Evolutionary conservation across 176 grass and related monocot species (phyloP), one percentile per base, ranked within the genome.

Genomic region (Tillandsia leiboldiana): DNA sequence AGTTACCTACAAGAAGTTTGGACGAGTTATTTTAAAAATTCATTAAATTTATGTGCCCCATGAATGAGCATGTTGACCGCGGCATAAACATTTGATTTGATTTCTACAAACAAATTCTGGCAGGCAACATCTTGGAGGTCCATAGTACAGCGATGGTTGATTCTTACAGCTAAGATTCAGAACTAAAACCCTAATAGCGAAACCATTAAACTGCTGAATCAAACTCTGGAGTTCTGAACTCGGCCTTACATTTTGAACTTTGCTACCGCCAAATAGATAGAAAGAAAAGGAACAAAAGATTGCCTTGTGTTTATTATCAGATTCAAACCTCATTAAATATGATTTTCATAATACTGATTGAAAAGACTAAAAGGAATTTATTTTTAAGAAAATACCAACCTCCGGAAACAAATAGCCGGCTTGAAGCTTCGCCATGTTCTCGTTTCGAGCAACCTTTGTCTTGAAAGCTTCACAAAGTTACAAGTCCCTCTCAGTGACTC

Each of bases 401-500:
- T 91, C 88, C 53, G 88, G 88, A 78, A 91, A 91, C 54, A 91
- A 49, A 71, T 91, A 91, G 58, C 84, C 84, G 23, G 88, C 88
- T 73, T 91, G 88, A 52, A 91, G 81, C 51, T 91, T 91, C 20
- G 78, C 84, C 88, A 91, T 91, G 57, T 87, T 91, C 13, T 68
- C 78, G 82, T 91, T 87, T 33, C 94, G 79, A 11, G 84, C 65
- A 23, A 97, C 94, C 33, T 81, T 97, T 0, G 89, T 97, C 72
- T 75, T 97, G 86, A 75, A 90, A 87, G 82, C 94, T 96, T 78
- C 78, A 75, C 15, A 75, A 24, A 26, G 74, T 48, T 29, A 18
- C 1, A 69, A 74, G 9, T 65, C 1, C 7, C 12, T 20, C 33
- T 20, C 15, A 22, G 10, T 8, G 9, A n/a, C 14, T 28, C 1